Evolutionary conservation across 225 moss, liverwort and hornwort genomes (phyloP), one percentile per base, ranked within the genome.

Genomic region (Physcomitrellopsis africana): DNA sequence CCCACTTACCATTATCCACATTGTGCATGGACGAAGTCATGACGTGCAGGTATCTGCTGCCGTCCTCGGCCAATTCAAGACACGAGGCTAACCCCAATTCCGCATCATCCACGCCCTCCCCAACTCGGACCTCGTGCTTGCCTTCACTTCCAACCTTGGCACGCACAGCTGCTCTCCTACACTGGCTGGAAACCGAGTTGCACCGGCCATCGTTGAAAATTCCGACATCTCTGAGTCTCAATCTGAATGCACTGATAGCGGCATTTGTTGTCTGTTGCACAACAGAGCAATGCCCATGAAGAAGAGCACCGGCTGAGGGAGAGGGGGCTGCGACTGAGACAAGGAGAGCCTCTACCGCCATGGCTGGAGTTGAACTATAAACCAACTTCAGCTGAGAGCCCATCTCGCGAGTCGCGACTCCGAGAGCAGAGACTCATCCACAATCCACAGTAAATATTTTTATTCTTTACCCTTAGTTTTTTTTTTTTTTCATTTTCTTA

Each of bases 11-110:
- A 22, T 84, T 68, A 69, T 86, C 86, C 54, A 86, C 86, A 76
- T 86, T 86, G 9, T 86, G 81, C 83, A 84, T 65, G 53, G 86
- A 86, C 48, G 86, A 83, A 42, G 83, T 83, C 86, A 84, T 84
- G 69, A 84, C 83, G 59, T 81, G 83, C 70, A 86, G 22, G 43
- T 72, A 81, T 72, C 61, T 78, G 83, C 78, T 78, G 15, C 83
- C 81, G 51, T 81, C 79, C 47, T 75, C 61, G 49, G 78, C 78
- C 24, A 86, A 65, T 76, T 86, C 83, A 14, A 86, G 72, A 61
- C 76, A 86, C 69, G 60, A 75, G 19, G 69, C 56, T 15, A 86
- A 63, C 43, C 66, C 82, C 8, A 10, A 26, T 12, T 44, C 62
- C 19, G 20, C 83, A 51, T 29, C 56, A 24, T 24, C 66, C 32